phyloP scores from a whole-genome alignment of 306 rosid genomes.

The Datisca glomerata region DNA sequence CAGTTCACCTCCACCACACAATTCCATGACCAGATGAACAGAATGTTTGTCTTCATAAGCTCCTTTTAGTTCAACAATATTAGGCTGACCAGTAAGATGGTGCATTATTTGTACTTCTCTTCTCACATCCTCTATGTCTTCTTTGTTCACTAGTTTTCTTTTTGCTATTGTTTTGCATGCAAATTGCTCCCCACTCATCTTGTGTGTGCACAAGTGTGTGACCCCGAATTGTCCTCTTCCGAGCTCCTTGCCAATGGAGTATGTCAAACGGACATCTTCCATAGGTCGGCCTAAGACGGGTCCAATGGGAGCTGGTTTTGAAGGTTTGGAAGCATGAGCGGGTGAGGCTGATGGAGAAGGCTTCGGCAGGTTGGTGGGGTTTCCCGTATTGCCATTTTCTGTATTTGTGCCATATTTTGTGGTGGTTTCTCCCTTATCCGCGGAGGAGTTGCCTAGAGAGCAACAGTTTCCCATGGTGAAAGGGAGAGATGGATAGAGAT shows the following conservation, averaged over 20 bases:
- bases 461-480: constrained; percentile 92
- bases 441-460: constrained; percentile 47
- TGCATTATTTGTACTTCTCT: constrained; percentile 98
- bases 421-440: constrained; percentile 25
- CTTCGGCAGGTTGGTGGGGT: constrained; percentile 3
- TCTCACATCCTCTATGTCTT: constrained; percentile 79
- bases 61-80: constrained; percentile 81
- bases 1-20: constrained; percentile 92
- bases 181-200: constrained; percentile 54
- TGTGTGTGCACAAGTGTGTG: constrained; percentile 68
- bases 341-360: constrained; percentile 21
- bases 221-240: constrained; percentile 96
- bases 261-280: constrained; percentile 56
- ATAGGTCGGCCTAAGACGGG: constrained; percentile 74
- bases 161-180: constrained; percentile 95
- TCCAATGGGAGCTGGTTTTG: constrained; percentile 33
- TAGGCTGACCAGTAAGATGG: constrained; percentile 70
- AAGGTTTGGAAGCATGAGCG: constrained; percentile 14
- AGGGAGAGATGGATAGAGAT: constrained; percentile 16
- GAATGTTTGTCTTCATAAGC: constrained; percentile 88
- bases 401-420: not conserved
- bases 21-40: constrained; percentile 87
- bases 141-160: constrained; percentile 69
- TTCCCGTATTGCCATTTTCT: not conserved
- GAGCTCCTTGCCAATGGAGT: constrained; percentile 70